phyloP scores from a whole-genome alignment of 1,284 basidiomycete species.

The Sphagnurus paluster region DNA sequence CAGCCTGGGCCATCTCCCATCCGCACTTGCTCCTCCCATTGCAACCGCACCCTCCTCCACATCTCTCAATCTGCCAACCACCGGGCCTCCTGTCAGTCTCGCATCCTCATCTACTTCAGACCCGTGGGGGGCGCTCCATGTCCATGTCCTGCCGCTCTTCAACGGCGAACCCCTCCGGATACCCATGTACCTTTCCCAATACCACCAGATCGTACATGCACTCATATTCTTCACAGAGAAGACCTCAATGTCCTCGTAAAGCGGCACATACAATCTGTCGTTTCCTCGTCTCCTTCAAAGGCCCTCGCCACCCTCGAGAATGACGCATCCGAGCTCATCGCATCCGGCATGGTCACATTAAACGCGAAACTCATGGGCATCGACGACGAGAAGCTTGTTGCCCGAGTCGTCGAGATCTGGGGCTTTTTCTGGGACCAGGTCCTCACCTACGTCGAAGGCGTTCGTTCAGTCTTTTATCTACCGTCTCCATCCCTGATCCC shows the following conservation, averaged over 20 bases:
- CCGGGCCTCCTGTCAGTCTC: conserved; percentile 36
- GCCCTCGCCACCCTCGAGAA: conserved; percentile 69
- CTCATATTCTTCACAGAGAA: conserved; percentile 53
- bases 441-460: conserved; percentile 86
- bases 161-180: conserved; percentile 88
- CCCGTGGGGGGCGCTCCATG: conserved; percentile 83
- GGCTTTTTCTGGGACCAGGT: conserved; percentile 94
- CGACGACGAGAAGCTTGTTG: conserved; percentile 75
- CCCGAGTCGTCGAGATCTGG: conserved; percentile 87
- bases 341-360: conserved; percentile 89
- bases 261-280: conserved; percentile 71
- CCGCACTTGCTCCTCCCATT: conserved; percentile 40
- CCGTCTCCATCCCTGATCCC: conserved; percentile 5
- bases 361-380: conserved; percentile 78
- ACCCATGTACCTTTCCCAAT: conserved; percentile 81
- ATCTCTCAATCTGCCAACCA: conserved; percentile 40
- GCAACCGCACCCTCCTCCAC: conserved; percentile 40
- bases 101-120: conserved; percentile 44
- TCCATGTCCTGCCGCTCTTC: conserved; percentile 87
- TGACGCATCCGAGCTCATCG: conserved; percentile 83
- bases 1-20: conserved; percentile 49
- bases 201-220: not conserved
- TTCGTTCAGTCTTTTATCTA: conserved; percentile 35
- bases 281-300: conserved; percentile 64
- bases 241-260: conserved; percentile 84